phyloP scores from a whole-genome alignment of 169 alveolate genomes.

The Eimeria maxima region DNA sequence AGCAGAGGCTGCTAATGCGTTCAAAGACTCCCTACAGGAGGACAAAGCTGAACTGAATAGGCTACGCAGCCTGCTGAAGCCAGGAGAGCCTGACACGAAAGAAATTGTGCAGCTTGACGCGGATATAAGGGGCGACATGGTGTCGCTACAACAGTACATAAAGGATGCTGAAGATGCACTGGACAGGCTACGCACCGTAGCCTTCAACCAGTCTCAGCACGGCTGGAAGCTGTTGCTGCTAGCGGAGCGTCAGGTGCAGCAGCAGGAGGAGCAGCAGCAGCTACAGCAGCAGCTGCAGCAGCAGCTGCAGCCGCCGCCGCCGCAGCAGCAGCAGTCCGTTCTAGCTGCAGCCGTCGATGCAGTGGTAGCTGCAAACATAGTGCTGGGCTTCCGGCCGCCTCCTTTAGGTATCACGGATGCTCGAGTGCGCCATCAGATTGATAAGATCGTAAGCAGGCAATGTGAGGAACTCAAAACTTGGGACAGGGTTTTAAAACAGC shows the following conservation, averaged over 20 bases:
- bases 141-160: background rate
- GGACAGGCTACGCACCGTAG: background rate
- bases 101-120: background rate
- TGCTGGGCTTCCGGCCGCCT: conserved; percentile 3
- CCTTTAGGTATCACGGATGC: background rate
- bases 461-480: background rate
- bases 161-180: background rate
- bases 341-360: background rate
- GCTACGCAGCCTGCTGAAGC: background rate
- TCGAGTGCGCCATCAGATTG: background rate
- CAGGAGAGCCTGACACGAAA: background rate
- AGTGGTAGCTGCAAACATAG: background rate
- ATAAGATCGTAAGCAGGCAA: background rate
- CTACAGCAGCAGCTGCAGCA: background rate
- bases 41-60: background rate
- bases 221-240: background rate
- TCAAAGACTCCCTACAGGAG: background rate
- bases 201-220: background rate
- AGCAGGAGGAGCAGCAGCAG: background rate
- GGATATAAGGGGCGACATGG: background rate
- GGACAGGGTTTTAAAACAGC: background rate
- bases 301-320: background rate
- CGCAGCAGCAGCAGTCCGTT: background rate
- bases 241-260: background rate
- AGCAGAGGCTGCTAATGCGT: background rate